phyloP scores from a whole-genome alignment of 1,284 basidiomycete genomes.

The Fomitopsis schrenkii region DNA sequence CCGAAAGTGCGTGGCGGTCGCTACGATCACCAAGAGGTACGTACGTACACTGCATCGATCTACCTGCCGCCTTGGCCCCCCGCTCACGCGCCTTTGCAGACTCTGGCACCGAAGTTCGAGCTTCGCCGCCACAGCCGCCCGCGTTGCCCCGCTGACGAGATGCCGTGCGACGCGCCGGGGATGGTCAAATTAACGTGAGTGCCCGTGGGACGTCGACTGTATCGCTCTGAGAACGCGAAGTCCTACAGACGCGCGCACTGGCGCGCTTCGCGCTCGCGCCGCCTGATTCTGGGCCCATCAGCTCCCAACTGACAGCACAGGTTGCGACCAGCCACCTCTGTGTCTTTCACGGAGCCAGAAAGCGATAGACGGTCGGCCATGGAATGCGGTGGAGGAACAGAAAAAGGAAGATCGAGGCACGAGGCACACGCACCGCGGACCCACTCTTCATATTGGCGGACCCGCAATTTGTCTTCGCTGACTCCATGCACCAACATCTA shows the following conservation, averaged over 20 bases:
- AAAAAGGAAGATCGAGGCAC: background rate
- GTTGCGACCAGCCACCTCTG: background rate
- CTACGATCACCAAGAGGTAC: background rate
- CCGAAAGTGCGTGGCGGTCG: background rate
- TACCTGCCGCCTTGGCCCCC: background rate
- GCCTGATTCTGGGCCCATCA: background rate
- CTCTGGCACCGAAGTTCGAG: background rate
- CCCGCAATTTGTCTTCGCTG: background rate
- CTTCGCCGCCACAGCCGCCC: constrained; percentile 1
- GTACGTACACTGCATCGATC: background rate
- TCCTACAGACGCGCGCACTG: background rate
- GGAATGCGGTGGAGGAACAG: background rate
- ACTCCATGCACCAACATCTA: background rate
- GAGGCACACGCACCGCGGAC: background rate
- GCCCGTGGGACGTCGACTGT: background rate
- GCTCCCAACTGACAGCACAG: background rate
- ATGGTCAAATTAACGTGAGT: background rate
- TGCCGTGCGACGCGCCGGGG: background rate
- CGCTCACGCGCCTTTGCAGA: background rate
- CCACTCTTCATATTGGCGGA: background rate
- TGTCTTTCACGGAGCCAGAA: background rate
- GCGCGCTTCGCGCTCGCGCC: background rate
- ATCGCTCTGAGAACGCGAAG: background rate
- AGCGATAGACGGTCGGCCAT: background rate
- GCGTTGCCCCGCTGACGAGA: background rate